phyloP scores from a whole-genome alignment of 2,329 filamentous ascomycete species.

The Pseudohalonectria lignicola region DNA sequence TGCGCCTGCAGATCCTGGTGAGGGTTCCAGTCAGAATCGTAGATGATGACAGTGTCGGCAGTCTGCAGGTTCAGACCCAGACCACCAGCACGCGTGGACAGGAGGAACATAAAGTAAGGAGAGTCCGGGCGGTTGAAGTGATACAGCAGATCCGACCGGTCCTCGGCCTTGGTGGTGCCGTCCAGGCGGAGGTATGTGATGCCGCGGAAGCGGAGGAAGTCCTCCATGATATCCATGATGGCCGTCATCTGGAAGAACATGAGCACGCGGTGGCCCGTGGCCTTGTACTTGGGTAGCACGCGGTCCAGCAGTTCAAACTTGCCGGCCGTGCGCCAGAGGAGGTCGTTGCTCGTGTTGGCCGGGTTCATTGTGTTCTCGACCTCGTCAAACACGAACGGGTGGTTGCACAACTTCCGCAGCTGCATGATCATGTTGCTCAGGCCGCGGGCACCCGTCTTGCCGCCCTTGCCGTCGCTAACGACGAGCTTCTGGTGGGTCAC shows the following conservation, averaged over 20 bases:
- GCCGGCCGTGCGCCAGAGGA: slow-evolving; percentile 88
- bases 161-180: slow-evolving; percentile 94
- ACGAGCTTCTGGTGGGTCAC: slow-evolving; percentile 90
- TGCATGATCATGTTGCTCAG: slow-evolving; percentile 99
- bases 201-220: slow-evolving; percentile 78
- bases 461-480: slow-evolving; percentile 89
- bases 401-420: slow-evolving; percentile 94
- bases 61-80: slow-evolving; percentile 94
- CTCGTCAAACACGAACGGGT: slow-evolving; percentile 96
- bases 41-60: slow-evolving; percentile 98
- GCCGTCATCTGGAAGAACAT: slow-evolving; percentile 99
- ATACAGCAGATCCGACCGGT: slow-evolving; percentile 81
- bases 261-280: slow-evolving; percentile 83
- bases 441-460: slow-evolving; percentile 87
- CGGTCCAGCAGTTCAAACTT: slow-evolving; percentile 96
- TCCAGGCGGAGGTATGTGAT: slow-evolving; percentile 86
- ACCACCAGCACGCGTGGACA: slow-evolving; percentile 98
- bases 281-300: slow-evolving; percentile 84
- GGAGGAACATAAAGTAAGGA: slow-evolving; percentile 92
- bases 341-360: slow-evolving; percentile 73
- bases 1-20: slow-evolving; percentile 98
- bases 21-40: slow-evolving; percentile 99
- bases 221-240: slow-evolving; percentile 99
- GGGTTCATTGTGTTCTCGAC: slow-evolving; percentile 99
- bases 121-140: slow-evolving; percentile 86